These are phyloP conservation scores for Macrophomina pseudophaseolina DNA, from an alignment of 2,329 filamentous ascomycete genomes.

Conservation along the genomic window DNA sequence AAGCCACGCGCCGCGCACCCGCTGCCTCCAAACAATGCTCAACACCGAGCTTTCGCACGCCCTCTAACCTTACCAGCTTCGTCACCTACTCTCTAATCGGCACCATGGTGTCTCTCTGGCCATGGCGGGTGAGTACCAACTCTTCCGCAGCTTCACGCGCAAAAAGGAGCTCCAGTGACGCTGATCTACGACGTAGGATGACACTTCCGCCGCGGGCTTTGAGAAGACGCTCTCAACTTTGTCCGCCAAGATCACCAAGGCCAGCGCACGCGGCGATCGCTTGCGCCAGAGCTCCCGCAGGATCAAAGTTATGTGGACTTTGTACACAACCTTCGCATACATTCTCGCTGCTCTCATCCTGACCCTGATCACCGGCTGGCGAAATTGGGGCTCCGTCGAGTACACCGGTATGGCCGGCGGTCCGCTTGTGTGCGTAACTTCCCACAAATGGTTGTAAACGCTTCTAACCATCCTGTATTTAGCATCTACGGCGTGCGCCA, in stretches of 20 bases:
- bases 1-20: constrained; percentile 22
- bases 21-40: constrained; percentile 19
- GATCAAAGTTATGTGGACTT: constrained; percentile 82
- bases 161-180: constrained; percentile 9
- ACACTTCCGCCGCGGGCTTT: constrained; percentile 86
- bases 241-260: constrained; percentile 78
- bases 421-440: constrained; percentile 69
- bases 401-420: constrained; percentile 79
- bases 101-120: constrained; percentile 84
- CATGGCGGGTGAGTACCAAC: constrained; percentile 69
- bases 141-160: background rate
- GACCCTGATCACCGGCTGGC: constrained; percentile 81
- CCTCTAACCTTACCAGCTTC: background rate
- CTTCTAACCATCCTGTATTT: constrained; percentile 32
- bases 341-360: constrained; percentile 84
- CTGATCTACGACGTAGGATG: constrained; percentile 59
- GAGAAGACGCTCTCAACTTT: constrained; percentile 87
- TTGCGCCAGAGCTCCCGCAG: constrained; percentile 75
- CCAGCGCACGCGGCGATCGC: constrained; percentile 74
- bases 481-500: constrained; percentile 82
- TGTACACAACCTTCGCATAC: constrained; percentile 91
- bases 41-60: constrained; percentile 9
- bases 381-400: constrained; percentile 76
- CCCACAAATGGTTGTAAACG: background rate
- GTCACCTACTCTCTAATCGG: background rate